Conservation (phyloP, 441 rosid genomes). For the Populus hybrid region DNA sequence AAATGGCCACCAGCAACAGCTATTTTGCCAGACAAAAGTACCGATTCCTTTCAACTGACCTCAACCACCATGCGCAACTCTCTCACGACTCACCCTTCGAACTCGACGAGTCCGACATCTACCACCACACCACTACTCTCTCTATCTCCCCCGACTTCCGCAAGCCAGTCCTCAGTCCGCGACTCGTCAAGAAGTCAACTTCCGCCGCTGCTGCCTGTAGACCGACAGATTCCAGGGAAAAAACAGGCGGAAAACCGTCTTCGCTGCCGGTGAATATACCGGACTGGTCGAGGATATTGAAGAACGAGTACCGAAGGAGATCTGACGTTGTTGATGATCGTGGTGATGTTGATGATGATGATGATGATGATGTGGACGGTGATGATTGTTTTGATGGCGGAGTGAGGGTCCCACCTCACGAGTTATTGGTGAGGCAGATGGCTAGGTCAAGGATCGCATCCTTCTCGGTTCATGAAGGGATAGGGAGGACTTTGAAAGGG, state of each 20-base stretch:
- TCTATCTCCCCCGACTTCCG: conserved; percentile 55
- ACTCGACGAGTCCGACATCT: conserved; percentile 83
- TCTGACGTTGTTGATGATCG: conserved; percentile 40
- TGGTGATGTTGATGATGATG: conserved; percentile 37
- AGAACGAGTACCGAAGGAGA: conserved; percentile 50
- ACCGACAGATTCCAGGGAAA: conserved; percentile 16
- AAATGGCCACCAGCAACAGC: conserved; percentile 71
- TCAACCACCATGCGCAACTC: conserved; percentile 22
- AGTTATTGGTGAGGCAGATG: conserved; percentile 52
- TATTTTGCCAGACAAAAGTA: conserved; percentile 53
- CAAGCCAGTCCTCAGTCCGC: conserved; percentile 25
- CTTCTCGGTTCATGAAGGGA: conserved; percentile 63
- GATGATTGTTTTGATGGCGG: conserved; percentile 45
- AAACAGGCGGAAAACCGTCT: conserved; percentile 33
- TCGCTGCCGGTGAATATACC: conserved; percentile 91
- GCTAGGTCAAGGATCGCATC: conserved; percentile 47
- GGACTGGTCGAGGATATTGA: conserved; percentile 92
- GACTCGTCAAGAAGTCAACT: conserved; percentile 32
- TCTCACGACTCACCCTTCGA: conserved; percentile 51
- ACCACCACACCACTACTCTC: conserved; percentile 26
- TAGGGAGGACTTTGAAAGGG: conserved; percentile 80
- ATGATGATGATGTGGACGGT: conserved; percentile 33
- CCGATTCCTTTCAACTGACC: conserved; percentile 58
- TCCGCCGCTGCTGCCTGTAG: background rate
- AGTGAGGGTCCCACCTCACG: conserved; percentile 79